A percentile compares a stretch with the other conserved stretches of the same genome.
Evolutionary conservation across 1,284 basidiomycete genomes (phyloP).

Genomic region (Anthracocystis walkeri): DNA sequence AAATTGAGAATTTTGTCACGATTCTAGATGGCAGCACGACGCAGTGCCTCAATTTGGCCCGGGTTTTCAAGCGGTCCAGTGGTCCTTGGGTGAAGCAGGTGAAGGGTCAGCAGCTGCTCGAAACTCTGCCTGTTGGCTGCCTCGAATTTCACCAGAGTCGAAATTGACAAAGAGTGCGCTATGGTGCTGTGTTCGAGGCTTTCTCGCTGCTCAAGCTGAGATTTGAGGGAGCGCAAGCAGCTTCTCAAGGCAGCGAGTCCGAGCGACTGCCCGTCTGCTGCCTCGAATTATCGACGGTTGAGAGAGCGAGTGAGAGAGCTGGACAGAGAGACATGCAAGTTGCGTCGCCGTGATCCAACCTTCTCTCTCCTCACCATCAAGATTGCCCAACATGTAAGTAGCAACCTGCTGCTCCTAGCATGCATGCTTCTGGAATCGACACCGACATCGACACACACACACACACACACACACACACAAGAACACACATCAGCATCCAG

Average conservation of each 20-base stretch:
- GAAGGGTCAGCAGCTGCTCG: too few species aligned
- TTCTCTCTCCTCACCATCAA: conserved; percentile 70
- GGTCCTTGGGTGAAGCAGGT: neutral
- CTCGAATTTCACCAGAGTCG: neutral
- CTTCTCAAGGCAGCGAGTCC: neutral
- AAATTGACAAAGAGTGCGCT: conserved; percentile 1
- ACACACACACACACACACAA: neutral
- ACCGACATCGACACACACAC: conserved; percentile 11
- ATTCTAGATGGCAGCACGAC: neutral
- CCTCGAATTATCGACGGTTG: neutral
- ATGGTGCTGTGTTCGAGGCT: neutral
- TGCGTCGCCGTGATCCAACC: conserved; percentile 22
- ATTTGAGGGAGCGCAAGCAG: neutral
- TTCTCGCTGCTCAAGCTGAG: neutral
- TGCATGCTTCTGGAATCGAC: conserved; percentile 31
- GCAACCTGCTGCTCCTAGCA: conserved; percentile 22
- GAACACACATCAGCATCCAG: conserved; percentile 1
- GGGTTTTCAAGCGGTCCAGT: neutral
- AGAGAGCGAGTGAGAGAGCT: conserved; percentile 12
- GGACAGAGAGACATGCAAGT: conserved; percentile 22
- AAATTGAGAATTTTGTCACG: neutral
- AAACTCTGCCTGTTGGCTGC: neutral
- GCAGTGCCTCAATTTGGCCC: conserved; percentile 9
- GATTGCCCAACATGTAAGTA: conserved; percentile 65
- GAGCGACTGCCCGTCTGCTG: conserved; percentile 29